Evolutionary conservation across 106 monocot species (phyloP).

Genomic region (Chionographis japonica): DNA sequence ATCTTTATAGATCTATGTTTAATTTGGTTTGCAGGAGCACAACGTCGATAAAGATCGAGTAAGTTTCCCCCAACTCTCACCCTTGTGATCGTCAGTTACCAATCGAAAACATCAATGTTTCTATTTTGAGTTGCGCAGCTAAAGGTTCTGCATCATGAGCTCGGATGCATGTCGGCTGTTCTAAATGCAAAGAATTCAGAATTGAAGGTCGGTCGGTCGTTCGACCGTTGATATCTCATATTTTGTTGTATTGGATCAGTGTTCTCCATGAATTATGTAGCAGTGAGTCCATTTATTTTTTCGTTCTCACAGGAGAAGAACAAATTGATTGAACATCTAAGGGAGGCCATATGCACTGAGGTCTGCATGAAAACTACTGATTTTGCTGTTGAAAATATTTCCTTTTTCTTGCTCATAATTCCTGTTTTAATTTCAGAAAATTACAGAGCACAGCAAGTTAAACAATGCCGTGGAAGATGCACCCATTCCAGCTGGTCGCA

Average conservation of each 20-base stretch:
- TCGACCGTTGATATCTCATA: background rate
- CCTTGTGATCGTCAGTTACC: background rate
- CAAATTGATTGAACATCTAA: conserved; percentile 13
- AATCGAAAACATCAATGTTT: no score
- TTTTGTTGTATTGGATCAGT: background rate
- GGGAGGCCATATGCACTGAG: background rate
- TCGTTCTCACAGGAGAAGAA: conserved; percentile 20
- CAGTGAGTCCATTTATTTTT: background rate
- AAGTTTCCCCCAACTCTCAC: background rate
- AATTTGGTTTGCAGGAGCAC: conserved; percentile 37
- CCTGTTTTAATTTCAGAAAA: background rate
- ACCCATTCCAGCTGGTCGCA: background rate
- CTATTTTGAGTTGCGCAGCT: conserved; percentile 15
- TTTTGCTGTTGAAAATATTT: background rate
- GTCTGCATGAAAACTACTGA: conserved; percentile 4
- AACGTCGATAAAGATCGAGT: conserved; percentile 53
- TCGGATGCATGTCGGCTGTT: conserved; percentile 21
- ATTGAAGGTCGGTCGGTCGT: conserved; percentile 18
- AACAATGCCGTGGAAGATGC: conserved; percentile 5
- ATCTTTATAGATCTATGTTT: background rate
- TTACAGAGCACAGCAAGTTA: background rate
- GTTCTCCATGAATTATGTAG: background rate
- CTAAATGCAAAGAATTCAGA: conserved; percentile 27
- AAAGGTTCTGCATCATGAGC: conserved; percentile 35
- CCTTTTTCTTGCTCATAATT: background rate